Evolutionary conservation across 495 filamentous ascomycete genomes (phyloP).

Genomic region (Hypoxylon fuscum): DNA sequence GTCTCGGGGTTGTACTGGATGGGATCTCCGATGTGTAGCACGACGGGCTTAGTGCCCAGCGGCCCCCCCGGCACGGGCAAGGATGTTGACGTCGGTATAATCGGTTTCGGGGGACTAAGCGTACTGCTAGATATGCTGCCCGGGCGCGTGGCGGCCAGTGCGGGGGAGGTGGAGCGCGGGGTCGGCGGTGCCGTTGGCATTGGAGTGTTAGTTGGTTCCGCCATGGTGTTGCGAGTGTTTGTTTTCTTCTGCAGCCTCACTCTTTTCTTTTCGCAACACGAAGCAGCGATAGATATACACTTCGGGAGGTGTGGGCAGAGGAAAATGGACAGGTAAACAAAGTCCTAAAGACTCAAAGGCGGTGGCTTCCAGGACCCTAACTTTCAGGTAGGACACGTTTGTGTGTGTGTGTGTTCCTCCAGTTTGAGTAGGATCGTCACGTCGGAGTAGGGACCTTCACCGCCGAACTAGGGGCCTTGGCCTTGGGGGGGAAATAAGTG

Average conservation of each 20-base stretch:
- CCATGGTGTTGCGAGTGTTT: conserved; percentile 43
- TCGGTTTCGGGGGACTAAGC: conserved; percentile 30
- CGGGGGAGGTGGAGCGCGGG: conserved; percentile 55
- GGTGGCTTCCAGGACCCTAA: conserved; percentile 15
- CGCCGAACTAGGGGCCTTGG: conserved; percentile 39
- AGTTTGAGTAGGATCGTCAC: conserved; percentile 41
- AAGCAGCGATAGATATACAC: too few species aligned
- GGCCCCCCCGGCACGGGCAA: conserved; percentile 30
- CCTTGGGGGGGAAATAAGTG: conserved; percentile 17
- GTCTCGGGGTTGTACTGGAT: conserved; percentile 71
- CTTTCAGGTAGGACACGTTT: conserved; percentile 29
- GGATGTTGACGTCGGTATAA: conserved; percentile 21
- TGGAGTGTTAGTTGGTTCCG: conserved; percentile 60
- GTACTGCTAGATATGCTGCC: conserved; percentile 26
- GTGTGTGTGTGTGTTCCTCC: conserved; percentile 27
- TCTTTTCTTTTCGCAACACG: too few species aligned
- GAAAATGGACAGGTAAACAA: background rate
- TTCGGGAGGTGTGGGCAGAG: background rate
- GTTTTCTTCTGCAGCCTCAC: background rate
- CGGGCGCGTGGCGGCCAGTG: conserved; percentile 31
- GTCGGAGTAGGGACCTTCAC: conserved; percentile 36
- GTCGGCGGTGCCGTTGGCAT: conserved; percentile 59
- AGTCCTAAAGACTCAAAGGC: conserved; percentile 8
- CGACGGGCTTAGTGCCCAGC: conserved; percentile 44
- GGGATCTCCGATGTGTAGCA: conserved; percentile 76